phyloP scores from a whole-genome alignment of 208 protist genomes.

The Trypanosoma theileri region DNA sequence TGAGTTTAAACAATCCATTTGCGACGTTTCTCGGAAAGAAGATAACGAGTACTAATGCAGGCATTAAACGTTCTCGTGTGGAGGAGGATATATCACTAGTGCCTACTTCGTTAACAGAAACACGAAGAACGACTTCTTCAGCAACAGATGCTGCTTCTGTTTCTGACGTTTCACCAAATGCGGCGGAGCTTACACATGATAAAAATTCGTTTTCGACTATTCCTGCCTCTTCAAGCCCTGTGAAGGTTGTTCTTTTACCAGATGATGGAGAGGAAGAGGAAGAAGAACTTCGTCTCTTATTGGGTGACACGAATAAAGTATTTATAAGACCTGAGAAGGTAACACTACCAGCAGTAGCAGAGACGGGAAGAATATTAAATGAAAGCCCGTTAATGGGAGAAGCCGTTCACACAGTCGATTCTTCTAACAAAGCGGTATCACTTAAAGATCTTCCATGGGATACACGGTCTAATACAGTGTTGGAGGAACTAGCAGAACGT shows the following conservation, averaged over 20 bases:
- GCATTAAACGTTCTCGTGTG: constrained; percentile 10
- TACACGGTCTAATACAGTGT: constrained; percentile 35
- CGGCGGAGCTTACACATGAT: not conserved
- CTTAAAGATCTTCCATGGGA: constrained; percentile 52
- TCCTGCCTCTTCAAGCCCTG: not conserved
- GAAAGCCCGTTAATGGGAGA: not conserved
- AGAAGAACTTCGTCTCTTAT: constrained; percentile 74
- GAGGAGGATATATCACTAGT: constrained; percentile 8
- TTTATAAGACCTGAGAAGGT: constrained; percentile 34
- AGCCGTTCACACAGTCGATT: not conserved
- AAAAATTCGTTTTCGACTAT: not conserved
- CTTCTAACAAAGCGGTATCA: not conserved
- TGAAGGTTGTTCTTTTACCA: constrained; percentile 16
- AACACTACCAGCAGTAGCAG: constrained; percentile 22
- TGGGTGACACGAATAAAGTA: constrained; percentile 32
- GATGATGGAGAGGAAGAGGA: constrained; percentile 53
- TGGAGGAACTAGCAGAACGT: constrained; percentile 36
- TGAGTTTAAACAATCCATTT: constrained; percentile 25
- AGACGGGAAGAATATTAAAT: constrained; percentile 13
- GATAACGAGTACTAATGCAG: not conserved
- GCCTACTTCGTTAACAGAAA: not conserved
- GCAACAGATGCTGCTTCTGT: not conserved
- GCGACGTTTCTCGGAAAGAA: constrained; percentile 21
- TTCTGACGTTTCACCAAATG: constrained; percentile 8
- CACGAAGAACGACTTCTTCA: not conserved